Percentiles rank a stretch among this genome's conserved stretches.
Conservation (phyloP, 805 yeast genomes). For the Saturnispora sekii region DNA sequence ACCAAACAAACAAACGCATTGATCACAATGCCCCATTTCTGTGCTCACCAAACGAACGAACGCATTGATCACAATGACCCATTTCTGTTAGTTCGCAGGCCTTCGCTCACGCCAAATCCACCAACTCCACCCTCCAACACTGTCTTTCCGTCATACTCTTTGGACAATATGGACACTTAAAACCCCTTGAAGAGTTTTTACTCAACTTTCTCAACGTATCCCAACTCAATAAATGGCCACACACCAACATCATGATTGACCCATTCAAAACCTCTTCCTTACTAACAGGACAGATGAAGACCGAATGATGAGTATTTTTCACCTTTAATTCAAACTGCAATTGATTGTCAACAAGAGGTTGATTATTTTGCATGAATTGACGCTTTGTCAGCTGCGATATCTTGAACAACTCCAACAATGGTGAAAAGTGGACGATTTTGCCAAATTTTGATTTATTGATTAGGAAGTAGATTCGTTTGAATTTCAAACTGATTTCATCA, state of each 20-base stretch:
- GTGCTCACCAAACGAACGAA: too few relatives aligned
- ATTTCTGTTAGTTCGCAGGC: too few relatives aligned
- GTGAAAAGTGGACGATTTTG: too few relatives aligned
- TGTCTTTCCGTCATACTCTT: conserved; percentile 21
- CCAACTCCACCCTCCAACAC: conserved; percentile 1
- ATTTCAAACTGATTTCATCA: too few relatives aligned
- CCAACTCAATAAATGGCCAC: conserved; percentile 44
- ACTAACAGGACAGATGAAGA: conserved; percentile 60
- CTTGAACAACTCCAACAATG: too few relatives aligned
- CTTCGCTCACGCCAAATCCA: not conserved
- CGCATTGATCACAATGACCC: too few relatives aligned
- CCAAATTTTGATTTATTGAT: too few relatives aligned
- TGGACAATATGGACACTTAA: conserved; percentile 71
- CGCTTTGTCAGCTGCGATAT: too few relatives aligned
- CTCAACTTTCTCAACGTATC: conserved; percentile 42
- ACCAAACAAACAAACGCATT: too few relatives aligned
- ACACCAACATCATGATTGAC: conserved; percentile 39
- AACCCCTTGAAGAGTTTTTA: conserved; percentile 21
- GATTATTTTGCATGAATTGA: too few relatives aligned
- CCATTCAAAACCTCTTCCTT: conserved; percentile 51
- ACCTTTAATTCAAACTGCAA: conserved; percentile 21
- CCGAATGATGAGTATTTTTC: conserved; percentile 21
- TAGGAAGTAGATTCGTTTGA: too few relatives aligned
- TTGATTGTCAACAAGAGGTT: conserved; percentile 28
- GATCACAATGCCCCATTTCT: too few relatives aligned